Base-by-base conservation (phyloP, 139 green algal species). In the Raphidocelis subcapitata region DNA sequence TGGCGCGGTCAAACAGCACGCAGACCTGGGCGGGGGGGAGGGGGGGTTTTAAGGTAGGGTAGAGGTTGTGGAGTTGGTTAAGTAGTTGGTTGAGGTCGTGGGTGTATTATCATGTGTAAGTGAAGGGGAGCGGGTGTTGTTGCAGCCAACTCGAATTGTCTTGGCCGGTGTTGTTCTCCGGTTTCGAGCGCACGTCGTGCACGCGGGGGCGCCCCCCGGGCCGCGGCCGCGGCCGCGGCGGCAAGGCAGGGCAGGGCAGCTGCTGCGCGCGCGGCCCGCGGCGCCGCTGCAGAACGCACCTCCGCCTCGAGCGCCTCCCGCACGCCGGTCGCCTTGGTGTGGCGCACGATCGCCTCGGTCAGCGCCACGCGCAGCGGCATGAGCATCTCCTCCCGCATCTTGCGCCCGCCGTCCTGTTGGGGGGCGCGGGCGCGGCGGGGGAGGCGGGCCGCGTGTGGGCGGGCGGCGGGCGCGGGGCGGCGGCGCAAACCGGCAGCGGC, bases 221-320 rank as follows among this genome's bases (percentile, higher is more conserved):
- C 8, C 41, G 54, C 23, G 54, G 12, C 10, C 23, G 21, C 5
- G 54, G 54, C 54, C 21, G 24, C 14, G 21, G 54, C 20, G 24
- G 15, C 12, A 21, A 26, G 23, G 12, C 12, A 14, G 21, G 23
- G 23, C 12, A 8, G 5, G 54, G 5, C 10, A 21, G 12, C 54
- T 28, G 21, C 23, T 4, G 21, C 54, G 24, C 54, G 54, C 21
- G 54, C 12, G 21, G 54, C 54, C 14, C 5, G 54, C 12, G 5
- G 24, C 21, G 54, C 12, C 24, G 12, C 23, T 5, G 23, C 54
- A 10, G 5, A 16, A n/a, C 69, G 12, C 20, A 78, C 83, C 80
- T 86, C 80, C 35, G 84, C 84, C 54, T 89, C 84, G 15, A 89
- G 80, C 21, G 80, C 77, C 64, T 86, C 84, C 1, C 80, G 63